These are phyloP conservation scores for Saccharomycopsis crataegensis DNA, from an alignment of 1,139 yeast genomes.

Conservation along the genomic window DNA sequence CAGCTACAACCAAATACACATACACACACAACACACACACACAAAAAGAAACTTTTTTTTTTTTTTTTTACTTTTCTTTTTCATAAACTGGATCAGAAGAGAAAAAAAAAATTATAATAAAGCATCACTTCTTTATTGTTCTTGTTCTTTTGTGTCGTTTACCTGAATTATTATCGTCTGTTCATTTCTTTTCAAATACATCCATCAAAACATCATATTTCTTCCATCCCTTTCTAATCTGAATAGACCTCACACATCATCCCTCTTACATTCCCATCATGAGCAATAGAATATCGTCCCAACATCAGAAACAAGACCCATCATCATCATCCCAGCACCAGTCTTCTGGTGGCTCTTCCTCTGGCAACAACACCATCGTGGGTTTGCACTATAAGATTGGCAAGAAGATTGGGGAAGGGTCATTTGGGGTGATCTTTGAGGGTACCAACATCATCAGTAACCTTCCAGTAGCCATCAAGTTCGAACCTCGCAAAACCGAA, in stretches of 20 bases:
- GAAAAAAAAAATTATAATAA: too few relatives aligned
- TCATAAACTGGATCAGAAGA: too few relatives aligned
- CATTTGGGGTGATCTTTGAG: slow-evolving; percentile 77
- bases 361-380: slow-evolving; percentile 36
- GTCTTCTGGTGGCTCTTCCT: background rate
- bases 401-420: slow-evolving; percentile 79
- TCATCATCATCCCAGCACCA: background rate
- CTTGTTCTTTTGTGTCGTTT: too few relatives aligned
- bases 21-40: too few relatives aligned
- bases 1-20: too few relatives aligned
- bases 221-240: too few relatives aligned
- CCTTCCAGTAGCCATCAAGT: slow-evolving; percentile 71
- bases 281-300: slow-evolving; percentile 15
- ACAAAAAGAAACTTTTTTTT: too few relatives aligned
- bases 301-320: slow-evolving; percentile 6
- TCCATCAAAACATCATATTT: background rate
- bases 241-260: background rate
- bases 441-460: slow-evolving; percentile 72
- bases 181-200: background rate
- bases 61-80: too few relatives aligned
- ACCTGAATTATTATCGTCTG: background rate
- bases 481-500: slow-evolving; percentile 72
- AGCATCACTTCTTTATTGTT: too few relatives aligned
- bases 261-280: background rate
- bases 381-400: slow-evolving; percentile 78